These are phyloP conservation scores for Cenchrus fungigraminus DNA, from an alignment of 176 grass and related monocot species.

Conservation along the genomic window DNA sequence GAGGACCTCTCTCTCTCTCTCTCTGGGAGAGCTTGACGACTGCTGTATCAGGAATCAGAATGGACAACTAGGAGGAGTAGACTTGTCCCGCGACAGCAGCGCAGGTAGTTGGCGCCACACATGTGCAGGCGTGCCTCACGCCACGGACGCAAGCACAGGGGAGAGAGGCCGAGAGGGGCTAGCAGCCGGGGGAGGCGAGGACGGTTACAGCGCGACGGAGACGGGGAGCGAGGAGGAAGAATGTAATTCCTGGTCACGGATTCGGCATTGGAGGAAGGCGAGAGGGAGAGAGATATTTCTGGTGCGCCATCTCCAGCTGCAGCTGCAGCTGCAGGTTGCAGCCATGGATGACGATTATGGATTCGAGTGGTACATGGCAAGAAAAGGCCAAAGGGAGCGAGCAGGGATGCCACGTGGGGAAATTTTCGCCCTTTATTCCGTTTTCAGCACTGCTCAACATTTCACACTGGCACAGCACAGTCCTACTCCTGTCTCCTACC, in stretches of 20 bases:
- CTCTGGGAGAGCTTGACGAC: not conserved
- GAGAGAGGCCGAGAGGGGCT: not conserved
- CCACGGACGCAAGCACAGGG: too few relatives aligned
- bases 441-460: not conserved
- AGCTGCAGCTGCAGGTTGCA: not conserved
- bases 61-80: not conserved
- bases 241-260: not conserved
- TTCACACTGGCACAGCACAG: not conserved
- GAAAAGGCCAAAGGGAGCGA: not conserved
- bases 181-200: not conserved
- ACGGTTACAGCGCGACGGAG: not conserved
- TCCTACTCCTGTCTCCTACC: too few relatives aligned
- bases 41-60: not conserved
- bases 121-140: not conserved
- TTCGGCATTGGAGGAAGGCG: not conserved
- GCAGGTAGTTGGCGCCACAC: not conserved
- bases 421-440: not conserved
- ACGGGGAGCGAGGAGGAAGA: not conserved
- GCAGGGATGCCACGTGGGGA: not conserved
- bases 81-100: not conserved
- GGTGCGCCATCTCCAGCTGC: not conserved
- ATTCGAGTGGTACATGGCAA: not conserved
- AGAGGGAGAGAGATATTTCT: not conserved
- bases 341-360: not conserved
- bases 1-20: not conserved